Conservation (phyloP, 1,139 yeast species). For the Geotrichum macrosporum region DNA sequence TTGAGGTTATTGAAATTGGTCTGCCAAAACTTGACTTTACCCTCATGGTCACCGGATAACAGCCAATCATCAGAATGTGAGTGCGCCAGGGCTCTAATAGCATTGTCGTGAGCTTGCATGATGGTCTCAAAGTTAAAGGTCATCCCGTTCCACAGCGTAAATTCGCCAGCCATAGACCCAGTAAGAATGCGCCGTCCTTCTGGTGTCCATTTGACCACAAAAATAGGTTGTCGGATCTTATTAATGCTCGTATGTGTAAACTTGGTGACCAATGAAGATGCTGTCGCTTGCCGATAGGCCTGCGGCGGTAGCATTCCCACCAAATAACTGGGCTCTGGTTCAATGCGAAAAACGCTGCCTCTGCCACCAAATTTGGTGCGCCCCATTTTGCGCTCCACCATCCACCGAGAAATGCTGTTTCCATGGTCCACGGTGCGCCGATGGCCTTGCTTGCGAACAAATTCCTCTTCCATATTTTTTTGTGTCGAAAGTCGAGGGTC, state of each 20-base stretch:
- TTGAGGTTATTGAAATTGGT: constrained; percentile 95
- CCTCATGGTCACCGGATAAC: constrained; percentile 89
- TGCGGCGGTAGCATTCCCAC: constrained; percentile 69
- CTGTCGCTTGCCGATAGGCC: constrained; percentile 48
- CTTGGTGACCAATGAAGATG: constrained; percentile 55
- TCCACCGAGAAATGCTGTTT: constrained; percentile 72
- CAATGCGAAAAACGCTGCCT: constrained; percentile 37
- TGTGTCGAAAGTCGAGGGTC: no score
- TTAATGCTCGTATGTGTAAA: constrained; percentile 89
- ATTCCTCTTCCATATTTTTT: constrained; percentile 26
- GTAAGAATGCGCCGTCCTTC: constrained; percentile 89
- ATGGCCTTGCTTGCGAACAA: constrained; percentile 48
- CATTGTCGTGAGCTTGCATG: constrained; percentile 97
- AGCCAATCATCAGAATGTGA: constrained; percentile 94
- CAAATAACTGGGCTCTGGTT: constrained; percentile 76
- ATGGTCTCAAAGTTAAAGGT: constrained; percentile 94
- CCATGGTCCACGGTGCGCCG: constrained; percentile 89
- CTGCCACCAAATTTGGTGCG: constrained; percentile 40
- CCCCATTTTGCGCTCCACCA: constrained; percentile 50
- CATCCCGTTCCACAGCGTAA: constrained; percentile 95
- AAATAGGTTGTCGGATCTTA: constrained; percentile 87
- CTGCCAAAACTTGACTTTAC: constrained; percentile 91
- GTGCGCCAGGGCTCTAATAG: constrained; percentile 73
- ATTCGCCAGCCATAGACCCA: constrained; percentile 91
- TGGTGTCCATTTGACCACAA: constrained; percentile 92